Evolutionary conservation across 768 basidiomycete genomes (phyloP).

Genomic region (Strobilomyces dryophilus): DNA sequence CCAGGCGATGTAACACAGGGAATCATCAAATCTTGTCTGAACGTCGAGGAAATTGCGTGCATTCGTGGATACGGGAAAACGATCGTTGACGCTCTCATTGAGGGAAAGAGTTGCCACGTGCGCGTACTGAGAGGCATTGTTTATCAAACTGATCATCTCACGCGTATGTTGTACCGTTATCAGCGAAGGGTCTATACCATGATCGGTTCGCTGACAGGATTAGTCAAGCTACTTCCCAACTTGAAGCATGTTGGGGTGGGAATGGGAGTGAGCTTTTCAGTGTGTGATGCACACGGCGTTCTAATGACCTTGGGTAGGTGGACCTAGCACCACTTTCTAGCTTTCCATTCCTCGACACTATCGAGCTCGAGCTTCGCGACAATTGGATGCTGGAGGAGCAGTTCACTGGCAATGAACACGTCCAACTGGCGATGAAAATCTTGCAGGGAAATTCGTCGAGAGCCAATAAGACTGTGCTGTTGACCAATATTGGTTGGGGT

Average conservation of each 20-base stretch:
- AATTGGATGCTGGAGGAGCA: too few species aligned
- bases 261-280: background rate
- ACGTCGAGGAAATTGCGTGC: background rate
- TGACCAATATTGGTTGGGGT: background rate
- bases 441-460: too few species aligned
- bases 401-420: background rate
- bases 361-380: background rate
- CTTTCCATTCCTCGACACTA: background rate
- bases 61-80: constrained; percentile 6
- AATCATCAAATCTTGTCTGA: too few species aligned
- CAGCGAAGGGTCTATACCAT: background rate
- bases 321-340: background rate
- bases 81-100: background rate
- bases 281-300: background rate
- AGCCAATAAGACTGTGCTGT: background rate
- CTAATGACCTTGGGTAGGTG: background rate
- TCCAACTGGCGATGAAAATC: background rate
- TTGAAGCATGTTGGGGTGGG: background rate
- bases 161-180: constrained; percentile 6
- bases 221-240: constrained; percentile 8
- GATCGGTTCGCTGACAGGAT: background rate
- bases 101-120: background rate
- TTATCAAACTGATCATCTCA: background rate
- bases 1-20: too few species aligned
- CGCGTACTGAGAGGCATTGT: constrained; percentile 4